Percentiles rank a stretch among this genome's conserved stretches.
These are phyloP conservation scores for Neurospora sp. DNA, from an alignment of 2,329 filamentous ascomycete genomes.

Conservation along the genomic window DNA sequence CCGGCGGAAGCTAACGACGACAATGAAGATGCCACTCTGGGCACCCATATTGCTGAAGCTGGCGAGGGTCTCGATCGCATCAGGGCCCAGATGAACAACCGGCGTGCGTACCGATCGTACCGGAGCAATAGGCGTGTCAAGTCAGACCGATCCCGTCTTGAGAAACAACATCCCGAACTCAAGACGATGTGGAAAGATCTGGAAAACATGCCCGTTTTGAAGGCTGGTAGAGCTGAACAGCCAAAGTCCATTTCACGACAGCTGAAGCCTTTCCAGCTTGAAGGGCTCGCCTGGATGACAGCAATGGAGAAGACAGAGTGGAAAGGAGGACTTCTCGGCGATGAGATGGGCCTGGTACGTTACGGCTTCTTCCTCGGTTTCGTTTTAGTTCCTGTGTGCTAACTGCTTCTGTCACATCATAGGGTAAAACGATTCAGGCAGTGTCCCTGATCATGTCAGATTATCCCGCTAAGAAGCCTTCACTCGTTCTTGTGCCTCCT, in stretches of 20 bases:
- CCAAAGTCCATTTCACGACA: constrained; percentile 70
- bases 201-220: constrained; percentile 56
- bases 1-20: constrained; percentile 1
- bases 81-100: constrained; percentile 14
- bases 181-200: constrained; percentile 78
- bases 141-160: constrained; percentile 56
- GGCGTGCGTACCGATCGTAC: constrained; percentile 26
- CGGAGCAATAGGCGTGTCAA: constrained; percentile 20
- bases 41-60: not conserved
- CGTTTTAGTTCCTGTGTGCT: not conserved
- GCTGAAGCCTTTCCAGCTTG: constrained; percentile 87
- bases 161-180: constrained; percentile 67
- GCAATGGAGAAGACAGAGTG: constrained; percentile 79
- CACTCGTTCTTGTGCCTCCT: constrained; percentile 81
- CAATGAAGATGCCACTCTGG: not conserved
- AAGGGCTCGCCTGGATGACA: constrained; percentile 91
- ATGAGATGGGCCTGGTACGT: constrained; percentile 83
- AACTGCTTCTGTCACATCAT: not conserved
- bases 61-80: not conserved
- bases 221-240: constrained; percentile 53
- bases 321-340: constrained; percentile 82
- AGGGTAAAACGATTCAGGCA: constrained; percentile 92
- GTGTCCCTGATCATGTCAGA: constrained; percentile 98
- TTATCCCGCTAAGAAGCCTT: constrained; percentile 73
- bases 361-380: not conserved